These are phyloP conservation scores for Fusarium falciforme DNA, from an alignment of 2,329 filamentous ascomycete genomes.

Conservation along the genomic window DNA sequence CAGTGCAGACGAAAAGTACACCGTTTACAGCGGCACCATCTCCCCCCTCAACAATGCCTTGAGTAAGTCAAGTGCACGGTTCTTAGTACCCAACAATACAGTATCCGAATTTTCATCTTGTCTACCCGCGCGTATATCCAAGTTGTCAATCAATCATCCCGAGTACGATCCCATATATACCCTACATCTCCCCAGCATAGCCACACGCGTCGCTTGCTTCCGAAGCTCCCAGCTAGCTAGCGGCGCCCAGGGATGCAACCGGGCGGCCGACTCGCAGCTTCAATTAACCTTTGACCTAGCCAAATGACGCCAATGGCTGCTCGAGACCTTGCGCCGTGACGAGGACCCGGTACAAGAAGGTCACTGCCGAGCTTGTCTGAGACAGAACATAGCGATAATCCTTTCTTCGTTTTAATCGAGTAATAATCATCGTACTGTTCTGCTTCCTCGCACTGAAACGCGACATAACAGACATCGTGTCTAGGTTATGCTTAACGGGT, in stretches of 20 bases:
- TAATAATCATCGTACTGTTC: not conserved
- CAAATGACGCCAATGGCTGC: constrained; percentile 3
- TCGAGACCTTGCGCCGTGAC: not conserved
- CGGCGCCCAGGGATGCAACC: constrained; percentile 3
- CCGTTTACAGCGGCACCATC: not conserved
- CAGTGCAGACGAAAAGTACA: not conserved
- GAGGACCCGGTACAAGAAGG: not conserved
- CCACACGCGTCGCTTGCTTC: constrained; percentile 27
- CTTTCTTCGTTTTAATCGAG: not conserved
- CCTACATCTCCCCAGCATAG: constrained; percentile 14
- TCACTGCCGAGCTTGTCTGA: not conserved
- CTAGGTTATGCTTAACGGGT: constrained; percentile 1
- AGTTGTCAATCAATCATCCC: constrained; percentile 1
- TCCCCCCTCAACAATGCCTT: not conserved
- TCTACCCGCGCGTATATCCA: not conserved
- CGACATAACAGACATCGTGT: not conserved
- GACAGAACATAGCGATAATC: not conserved
- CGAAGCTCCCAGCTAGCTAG: constrained; percentile 1
- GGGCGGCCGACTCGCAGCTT: constrained; percentile 16
- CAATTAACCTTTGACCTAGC: not conserved
- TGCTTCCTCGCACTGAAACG: not conserved
- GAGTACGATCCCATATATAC: not conserved
- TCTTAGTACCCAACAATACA: not conserved
- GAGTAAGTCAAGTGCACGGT: not conserved
- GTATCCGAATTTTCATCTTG: constrained; percentile 9